Conservation (phyloP, 495 filamentous ascomycete species). For the Neurospora terricola region DNA sequence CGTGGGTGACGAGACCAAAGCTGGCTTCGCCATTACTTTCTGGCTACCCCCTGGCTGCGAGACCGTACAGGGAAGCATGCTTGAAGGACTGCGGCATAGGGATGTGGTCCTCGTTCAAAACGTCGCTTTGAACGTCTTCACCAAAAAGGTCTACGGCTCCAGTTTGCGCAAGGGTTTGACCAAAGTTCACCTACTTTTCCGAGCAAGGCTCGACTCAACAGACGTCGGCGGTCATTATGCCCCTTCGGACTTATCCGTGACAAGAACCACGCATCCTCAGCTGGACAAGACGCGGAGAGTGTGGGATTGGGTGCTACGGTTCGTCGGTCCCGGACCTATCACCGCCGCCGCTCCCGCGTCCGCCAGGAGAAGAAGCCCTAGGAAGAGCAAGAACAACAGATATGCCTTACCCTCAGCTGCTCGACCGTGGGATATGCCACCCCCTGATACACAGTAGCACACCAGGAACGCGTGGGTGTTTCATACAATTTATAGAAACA, state of each 20-base stretch:
- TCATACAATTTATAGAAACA: not conserved
- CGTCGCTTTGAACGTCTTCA: slow-evolving; percentile 66
- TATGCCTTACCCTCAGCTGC: not conserved
- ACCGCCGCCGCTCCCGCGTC: not conserved
- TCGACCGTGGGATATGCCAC: not conserved
- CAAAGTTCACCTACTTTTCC: slow-evolving; percentile 57
- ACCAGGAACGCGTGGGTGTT: not conserved
- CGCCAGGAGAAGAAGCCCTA: not conserved
- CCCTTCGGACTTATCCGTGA: slow-evolving; percentile 25
- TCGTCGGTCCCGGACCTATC: slow-evolving; percentile 41
- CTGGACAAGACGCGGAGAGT: slow-evolving; percentile 57
- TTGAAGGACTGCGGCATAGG: slow-evolving; percentile 47
- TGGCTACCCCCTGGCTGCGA: slow-evolving; percentile 49
- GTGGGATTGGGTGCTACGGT: slow-evolving; percentile 62
- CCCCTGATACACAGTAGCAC: slow-evolving; percentile 12
- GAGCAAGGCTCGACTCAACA: slow-evolving; percentile 29
- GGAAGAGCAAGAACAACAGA: not conserved
- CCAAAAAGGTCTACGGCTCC: slow-evolving; percentile 66
- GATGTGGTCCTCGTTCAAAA: slow-evolving; percentile 70
- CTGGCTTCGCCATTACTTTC: slow-evolving; percentile 74
- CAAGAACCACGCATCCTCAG: slow-evolving; percentile 33
- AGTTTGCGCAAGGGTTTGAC: slow-evolving; percentile 62
- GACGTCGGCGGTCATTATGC: slow-evolving; percentile 36
- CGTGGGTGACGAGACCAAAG: slow-evolving; percentile 77
- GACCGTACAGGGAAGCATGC: slow-evolving; percentile 26